Conservation (phyloP, 1,284 basidiomycete species). For the Melampsora abietis-canadensis region DNA sequence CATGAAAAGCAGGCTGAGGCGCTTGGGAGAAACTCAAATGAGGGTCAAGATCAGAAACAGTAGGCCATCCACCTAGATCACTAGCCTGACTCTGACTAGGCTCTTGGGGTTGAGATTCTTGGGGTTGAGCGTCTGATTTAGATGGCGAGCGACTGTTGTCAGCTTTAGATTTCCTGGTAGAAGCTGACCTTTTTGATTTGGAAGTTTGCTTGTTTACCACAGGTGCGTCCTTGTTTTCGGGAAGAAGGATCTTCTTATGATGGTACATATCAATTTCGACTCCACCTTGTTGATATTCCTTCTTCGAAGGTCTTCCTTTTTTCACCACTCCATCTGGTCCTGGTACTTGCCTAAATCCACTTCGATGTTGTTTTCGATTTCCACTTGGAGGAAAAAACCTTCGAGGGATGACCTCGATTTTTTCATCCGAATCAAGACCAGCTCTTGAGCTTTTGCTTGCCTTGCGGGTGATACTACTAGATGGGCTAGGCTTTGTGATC, state of each 20-base stretch:
- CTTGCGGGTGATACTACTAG: slow-evolving; percentile 7
- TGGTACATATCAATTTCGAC: slow-evolving; percentile 40
- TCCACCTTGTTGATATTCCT: slow-evolving; percentile 19
- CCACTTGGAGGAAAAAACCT: slow-evolving; percentile 27
- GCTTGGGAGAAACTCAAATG: not conserved
- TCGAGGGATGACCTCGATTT: not conserved
- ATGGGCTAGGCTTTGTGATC: not conserved
- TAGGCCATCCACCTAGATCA: not conserved
- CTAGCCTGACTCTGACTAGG: not conserved
- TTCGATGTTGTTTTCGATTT: slow-evolving; percentile 37
- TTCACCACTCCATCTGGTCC: slow-evolving; percentile 33
- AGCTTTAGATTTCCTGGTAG: not conserved
- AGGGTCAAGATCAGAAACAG: no score
- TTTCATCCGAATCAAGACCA: not conserved
- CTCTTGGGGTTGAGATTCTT: not conserved
- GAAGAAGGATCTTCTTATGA: slow-evolving; percentile 21
- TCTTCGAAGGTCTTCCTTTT: slow-evolving; percentile 37
- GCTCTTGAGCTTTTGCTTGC: not conserved
- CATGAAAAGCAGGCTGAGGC: not conserved
- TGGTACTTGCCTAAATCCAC: slow-evolving; percentile 28
- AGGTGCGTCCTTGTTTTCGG: not conserved
- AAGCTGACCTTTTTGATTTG: not conserved
- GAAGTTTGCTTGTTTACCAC: not conserved
- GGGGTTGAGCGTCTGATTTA: not conserved
- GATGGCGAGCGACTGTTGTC: not conserved